Conservation (phyloP, 192 early-diverging fungal species). For the Funneliformis geosporum region DNA sequence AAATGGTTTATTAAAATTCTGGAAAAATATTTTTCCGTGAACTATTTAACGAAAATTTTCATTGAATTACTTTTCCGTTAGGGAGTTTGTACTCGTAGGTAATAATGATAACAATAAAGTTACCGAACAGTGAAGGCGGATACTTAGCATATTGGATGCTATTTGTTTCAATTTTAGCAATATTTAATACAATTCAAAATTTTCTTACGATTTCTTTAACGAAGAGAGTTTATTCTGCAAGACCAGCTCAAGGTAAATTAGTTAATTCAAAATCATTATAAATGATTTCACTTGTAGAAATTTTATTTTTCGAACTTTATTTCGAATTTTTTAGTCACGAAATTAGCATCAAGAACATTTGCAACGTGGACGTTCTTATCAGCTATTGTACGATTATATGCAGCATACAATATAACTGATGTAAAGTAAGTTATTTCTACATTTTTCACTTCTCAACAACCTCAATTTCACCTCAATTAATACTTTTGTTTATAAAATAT, state of each 20-base stretch:
- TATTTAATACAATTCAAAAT: constrained; percentile 79
- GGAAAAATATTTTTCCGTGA: too few relatives aligned
- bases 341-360: constrained; percentile 79
- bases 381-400: constrained; percentile 79
- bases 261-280: background rate
- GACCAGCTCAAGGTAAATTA: constrained; percentile 59
- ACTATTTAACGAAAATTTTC: too few relatives aligned
- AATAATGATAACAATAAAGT: too few relatives aligned
- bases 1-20: too few relatives aligned
- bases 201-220: constrained; percentile 76
- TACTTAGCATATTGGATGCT: constrained; percentile 17
- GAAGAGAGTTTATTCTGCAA: constrained; percentile 70
- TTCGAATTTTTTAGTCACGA: constrained; percentile 59
- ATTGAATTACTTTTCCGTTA: too few relatives aligned
- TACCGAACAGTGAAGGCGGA: background rate
- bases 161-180: constrained; percentile 1
- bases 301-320: background rate
- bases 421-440: constrained; percentile 53
- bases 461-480: too few relatives aligned
- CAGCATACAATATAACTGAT: constrained; percentile 81
- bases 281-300: constrained; percentile 4
- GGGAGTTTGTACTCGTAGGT: too few relatives aligned
- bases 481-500: background rate
- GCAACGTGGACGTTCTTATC: constrained; percentile 87
- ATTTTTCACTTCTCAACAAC: constrained; percentile 26